Evolutionary conservation across 1,284 basidiomycete genomes (phyloP), one percentile per base, ranked within the genome.

Genomic region (Quambalaria eucalypti): DNA sequence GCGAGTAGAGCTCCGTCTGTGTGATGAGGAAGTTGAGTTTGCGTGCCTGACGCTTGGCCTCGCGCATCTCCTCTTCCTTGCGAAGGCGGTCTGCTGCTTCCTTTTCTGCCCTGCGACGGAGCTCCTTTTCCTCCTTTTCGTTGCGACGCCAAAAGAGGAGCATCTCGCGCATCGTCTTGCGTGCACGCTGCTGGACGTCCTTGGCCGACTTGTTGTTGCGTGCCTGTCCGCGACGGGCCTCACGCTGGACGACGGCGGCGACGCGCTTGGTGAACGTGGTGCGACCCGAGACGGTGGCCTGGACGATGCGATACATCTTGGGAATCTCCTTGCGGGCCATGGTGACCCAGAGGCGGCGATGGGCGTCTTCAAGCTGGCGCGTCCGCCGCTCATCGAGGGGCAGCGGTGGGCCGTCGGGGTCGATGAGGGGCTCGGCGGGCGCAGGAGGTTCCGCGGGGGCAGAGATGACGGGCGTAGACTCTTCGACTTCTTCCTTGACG

Each of bases 11-110:
- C 77, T 99, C 95, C 10, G 95, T 98, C 78, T 98, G 95, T 59
- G 90, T 97, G 78, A 99, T 93, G 77, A 99, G 81, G 80, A 98
- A 99, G 79, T 98, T 96, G 55, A 99, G 84, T 78, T 98, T 98
- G 65, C 95, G 84, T 2, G 92, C 88, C 78, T 96, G 91, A 50
- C 95, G 82, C 57, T 93, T 88, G 28, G 89, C 87, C 78, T 99
- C 95, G 50, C 95, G 84, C 75, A 87, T 89, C 79, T 98, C 95
- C 77, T 98, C 95, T 77, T 98, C 95, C 40, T 90, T 80, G 77
- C 88, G 91, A 38, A 90, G 66, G 49, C 68, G 69, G 19, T 74
- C 73, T 19, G 72, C 46, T 2, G 71, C 73, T 48, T 73, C 73
- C 74, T 91, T 92, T 76, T 96, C 91, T 63, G 95, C 92, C 57